A percentile compares a stretch with the other conserved stretches of the same genome.
These are phyloP conservation scores for Capsicum rhomboideum DNA, from an alignment of 257 asterid genomes.

Conservation along the genomic window DNA sequence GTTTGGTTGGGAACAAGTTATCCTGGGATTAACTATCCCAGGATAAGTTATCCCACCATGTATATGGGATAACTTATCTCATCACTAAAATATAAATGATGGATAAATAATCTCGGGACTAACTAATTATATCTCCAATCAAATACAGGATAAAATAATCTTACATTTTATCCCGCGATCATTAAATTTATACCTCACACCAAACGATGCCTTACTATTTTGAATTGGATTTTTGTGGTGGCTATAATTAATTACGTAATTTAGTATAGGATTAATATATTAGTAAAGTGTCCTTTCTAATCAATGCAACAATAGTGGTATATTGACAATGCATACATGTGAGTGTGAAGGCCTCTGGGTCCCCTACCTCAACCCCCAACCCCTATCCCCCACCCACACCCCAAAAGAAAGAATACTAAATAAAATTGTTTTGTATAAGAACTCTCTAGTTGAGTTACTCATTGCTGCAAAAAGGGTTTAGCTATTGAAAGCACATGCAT, in stretches of 20 bases:
- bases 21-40: no score
- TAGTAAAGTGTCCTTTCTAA: background rate
- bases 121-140: no score
- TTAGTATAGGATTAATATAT: background rate
- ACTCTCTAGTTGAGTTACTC: background rate
- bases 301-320: slow-evolving; percentile 4
- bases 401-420: background rate
- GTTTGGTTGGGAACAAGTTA: no score
- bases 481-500: background rate
- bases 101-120: no score
- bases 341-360: background rate
- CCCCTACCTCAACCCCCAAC: background rate
- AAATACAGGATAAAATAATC: no score
- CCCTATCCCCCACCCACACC: no score
- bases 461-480: background rate
- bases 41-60: no score
- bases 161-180: no score
- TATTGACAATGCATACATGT: slow-evolving; percentile 9
- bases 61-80: no score
- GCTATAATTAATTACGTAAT: background rate
- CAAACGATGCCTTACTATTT: background rate
- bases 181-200: no score
- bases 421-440: background rate
- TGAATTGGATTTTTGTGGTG: background rate
- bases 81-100: no score